Base-by-base conservation (phyloP, 2,329 filamentous ascomycete species). In the Volutella citrinella region DNA sequence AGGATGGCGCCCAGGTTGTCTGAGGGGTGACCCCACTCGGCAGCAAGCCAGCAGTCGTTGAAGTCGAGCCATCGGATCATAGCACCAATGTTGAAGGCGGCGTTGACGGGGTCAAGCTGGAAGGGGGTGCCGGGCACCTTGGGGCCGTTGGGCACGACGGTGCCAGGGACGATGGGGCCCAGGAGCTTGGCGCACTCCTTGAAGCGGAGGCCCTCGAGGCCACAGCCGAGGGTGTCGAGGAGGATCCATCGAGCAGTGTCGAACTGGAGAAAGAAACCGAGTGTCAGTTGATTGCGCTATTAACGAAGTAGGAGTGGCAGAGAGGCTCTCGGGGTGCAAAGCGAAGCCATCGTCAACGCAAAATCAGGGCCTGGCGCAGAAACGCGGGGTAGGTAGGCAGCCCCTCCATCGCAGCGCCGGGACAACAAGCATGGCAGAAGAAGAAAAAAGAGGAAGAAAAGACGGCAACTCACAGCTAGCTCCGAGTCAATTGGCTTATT, bases 21-120 rank as follows among this genome's bases (percentile, higher is more conserved):
- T 5, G 90, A 96, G 43, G 93, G 93, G 67, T 98, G 93, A 39
- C 93, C 93, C 93, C 93, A 98, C 72, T 98, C 93, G 36, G 93
- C 93, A 27, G 91, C 93, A 46, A 97, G 76, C 93, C 91, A 98
- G 80, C 93, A 97, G 78, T 98, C 93, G 66, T 98, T 98, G 79
- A 97, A 98, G 72, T 98, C 93, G 56, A 98, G 80, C 93, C 93
- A 98, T 60, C 93, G 80, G 70, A 98, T 95, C 84, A 95, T 95
- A 56, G 93, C 86, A 55, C 93, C 93, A 55, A 98, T 97, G 76
- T 97, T 97, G 80, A 98, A 97, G 46, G 93, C 93, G 45, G 84
- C 93, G 56, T 91, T 91, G 61, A 97, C 82, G 23, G 93, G 93
- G 63, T 97, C 93, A 52, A 98, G 82, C 68, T 94, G 84, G 71